phyloP scores from a whole-genome alignment of 2,329 filamentous ascomycete species.

The Ceratocystis lukuohia region DNA sequence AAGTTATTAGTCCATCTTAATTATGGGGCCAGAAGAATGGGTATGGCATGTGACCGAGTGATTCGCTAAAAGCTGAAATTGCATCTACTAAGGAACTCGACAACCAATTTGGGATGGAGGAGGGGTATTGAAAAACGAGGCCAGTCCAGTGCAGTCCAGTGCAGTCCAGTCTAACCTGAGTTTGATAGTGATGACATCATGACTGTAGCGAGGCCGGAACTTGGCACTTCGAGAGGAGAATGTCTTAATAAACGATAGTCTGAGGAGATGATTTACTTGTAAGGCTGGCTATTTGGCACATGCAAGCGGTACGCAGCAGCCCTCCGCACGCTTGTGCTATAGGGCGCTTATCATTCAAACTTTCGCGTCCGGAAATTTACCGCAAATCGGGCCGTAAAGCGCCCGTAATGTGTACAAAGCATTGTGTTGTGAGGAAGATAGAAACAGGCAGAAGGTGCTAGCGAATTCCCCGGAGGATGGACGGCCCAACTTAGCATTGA shows the following conservation, averaged over 20 bases:
- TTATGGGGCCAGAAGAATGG: not conserved
- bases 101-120: not conserved
- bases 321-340: not conserved
- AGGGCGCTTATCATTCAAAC: not conserved
- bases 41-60: not conserved
- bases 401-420: not conserved
- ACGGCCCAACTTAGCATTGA: not conserved
- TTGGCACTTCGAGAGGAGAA: no score
- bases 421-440: not conserved
- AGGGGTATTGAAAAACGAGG: not conserved
- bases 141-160: not conserved
- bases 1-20: not conserved
- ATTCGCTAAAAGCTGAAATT: not conserved
- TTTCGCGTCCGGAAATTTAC: slow-evolving; percentile 3
- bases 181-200: slow-evolving; percentile 6
- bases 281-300: not conserved
- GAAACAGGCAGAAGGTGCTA: not conserved
- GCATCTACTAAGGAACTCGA: not conserved
- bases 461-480: not conserved
- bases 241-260: not conserved
- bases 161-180: not conserved
- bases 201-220: not conserved
- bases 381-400: slow-evolving; percentile 8
- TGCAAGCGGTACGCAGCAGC: not conserved
- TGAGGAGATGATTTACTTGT: not conserved